These are phyloP conservation scores for Xylaria sp. DNA, from an alignment of 2,329 filamentous ascomycete species.

Conservation along the genomic window DNA sequence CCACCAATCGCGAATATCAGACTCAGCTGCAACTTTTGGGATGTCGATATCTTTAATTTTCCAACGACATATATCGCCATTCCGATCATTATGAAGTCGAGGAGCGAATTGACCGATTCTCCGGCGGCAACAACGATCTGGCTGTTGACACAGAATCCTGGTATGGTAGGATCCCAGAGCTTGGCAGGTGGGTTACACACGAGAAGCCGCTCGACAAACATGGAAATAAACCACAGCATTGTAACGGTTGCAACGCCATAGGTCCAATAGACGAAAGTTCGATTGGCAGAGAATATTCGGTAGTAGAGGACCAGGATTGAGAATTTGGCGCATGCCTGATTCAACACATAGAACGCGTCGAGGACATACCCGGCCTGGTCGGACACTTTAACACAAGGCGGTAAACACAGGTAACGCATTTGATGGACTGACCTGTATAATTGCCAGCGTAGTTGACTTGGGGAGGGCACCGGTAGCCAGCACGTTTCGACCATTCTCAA, in stretches of 20 bases:
- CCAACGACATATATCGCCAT: not conserved
- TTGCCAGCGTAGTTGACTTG: not conserved
- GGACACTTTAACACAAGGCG: not conserved
- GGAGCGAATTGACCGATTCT: not conserved
- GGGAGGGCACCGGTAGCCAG: not conserved
- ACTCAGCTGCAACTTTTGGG: not conserved
- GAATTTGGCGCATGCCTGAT: conserved; percentile 3
- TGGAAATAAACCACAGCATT: not conserved
- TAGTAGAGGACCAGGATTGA: conserved; percentile 2
- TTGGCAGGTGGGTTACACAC: conserved; percentile 4
- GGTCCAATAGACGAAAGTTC: not conserved
- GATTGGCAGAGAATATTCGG: conserved; percentile 4
- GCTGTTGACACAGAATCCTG: not conserved
- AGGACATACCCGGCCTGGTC: conserved; percentile 1
- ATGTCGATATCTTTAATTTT: not conserved
- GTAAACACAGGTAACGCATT: not conserved
- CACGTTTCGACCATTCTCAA: conserved; percentile 5
- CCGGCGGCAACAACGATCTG: not conserved
- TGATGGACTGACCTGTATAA: not conserved
- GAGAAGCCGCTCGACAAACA: not conserved
- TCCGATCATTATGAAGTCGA: not conserved
- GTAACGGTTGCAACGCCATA: conserved; percentile 1
- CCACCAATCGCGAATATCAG: not conserved
- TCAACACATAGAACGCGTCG: not conserved
- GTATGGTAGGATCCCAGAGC: conserved; percentile 1